Conservation (phyloP, 148 eudicot species). For the Dysphania ambrosioides region DNA sequence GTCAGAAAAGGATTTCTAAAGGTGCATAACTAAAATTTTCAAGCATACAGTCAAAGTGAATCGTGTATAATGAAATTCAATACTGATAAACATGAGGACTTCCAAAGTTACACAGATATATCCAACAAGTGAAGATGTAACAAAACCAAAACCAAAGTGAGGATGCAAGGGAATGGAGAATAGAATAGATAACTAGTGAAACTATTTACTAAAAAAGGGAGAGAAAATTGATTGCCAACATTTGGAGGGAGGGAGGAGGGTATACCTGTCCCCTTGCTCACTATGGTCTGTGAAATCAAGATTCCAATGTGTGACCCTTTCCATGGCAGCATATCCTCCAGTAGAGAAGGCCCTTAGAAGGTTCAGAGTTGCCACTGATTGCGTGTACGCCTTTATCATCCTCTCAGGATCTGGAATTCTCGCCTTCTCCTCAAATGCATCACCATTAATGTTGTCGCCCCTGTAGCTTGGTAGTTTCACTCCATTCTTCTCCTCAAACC, state of each 20-base stretch:
- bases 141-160: no score
- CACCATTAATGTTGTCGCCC: conserved; percentile 69
- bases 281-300: conserved; percentile 68
- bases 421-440: conserved; percentile 59
- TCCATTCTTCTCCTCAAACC: conserved; percentile 69
- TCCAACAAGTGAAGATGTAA: no score
- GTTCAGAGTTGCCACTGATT: conserved; percentile 68
- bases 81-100: not conserved
- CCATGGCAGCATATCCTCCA: conserved; percentile 84
- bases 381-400: conserved; percentile 66
- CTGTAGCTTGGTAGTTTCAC: conserved; percentile 70
- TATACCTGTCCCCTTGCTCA: conserved; percentile 68
- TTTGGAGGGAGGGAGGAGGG: not conserved
- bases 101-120: not conserved
- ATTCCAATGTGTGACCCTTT: conserved; percentile 66
- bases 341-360: conserved; percentile 75
- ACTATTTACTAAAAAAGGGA: not conserved
- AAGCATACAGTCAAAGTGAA: not conserved
- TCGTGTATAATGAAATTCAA: not conserved
- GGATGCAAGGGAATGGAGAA: not conserved
- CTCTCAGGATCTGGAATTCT: conserved; percentile 67
- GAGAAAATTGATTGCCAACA: no score
- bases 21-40: conserved; percentile 1
- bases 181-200: not conserved
- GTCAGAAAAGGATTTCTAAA: not conserved